Evolutionary conservation across 2,329 filamentous ascomycete species (phyloP).

Genomic region (Alternaria panax): DNA sequence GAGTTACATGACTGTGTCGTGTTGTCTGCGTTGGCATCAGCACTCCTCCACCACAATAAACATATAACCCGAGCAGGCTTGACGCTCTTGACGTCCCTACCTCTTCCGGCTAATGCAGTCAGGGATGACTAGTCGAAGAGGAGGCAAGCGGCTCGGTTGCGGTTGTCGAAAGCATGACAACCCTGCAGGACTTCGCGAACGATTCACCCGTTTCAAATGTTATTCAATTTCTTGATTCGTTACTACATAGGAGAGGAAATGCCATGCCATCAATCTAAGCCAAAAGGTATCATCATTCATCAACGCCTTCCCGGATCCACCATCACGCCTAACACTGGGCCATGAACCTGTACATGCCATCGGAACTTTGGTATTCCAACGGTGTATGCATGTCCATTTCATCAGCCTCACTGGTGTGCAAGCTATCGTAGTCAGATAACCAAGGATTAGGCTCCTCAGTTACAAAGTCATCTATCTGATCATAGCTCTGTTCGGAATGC

Average conservation of each 20-base stretch:
- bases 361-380: conserved; percentile 67
- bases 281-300: conserved; percentile 33
- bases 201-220: background rate
- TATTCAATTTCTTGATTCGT: conserved; percentile 4
- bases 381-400: conserved; percentile 48
- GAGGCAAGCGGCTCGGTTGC: background rate
- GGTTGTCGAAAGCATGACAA: background rate
- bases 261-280: conserved; percentile 34
- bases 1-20: too few species aligned
- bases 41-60: too few species aligned
- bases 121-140: background rate
- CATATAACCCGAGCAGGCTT: conserved; percentile 21
- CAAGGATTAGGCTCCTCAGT: conserved; percentile 60
- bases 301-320: conserved; percentile 11
- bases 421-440: conserved; percentile 64
- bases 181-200: background rate
- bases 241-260: conserved; percentile 35
- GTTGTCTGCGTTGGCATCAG: too few species aligned
- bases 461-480: conserved; percentile 53
- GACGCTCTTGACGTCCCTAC: conserved; percentile 2
- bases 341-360: conserved; percentile 72
- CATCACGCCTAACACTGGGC: conserved; percentile 64
- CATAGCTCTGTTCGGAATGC: conserved; percentile 46
- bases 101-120: background rate
- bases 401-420: conserved; percentile 63